These are phyloP conservation scores for Trichoderma semiorbis DNA, from an alignment of 2,329 filamentous ascomycete genomes.

Conservation along the genomic window DNA sequence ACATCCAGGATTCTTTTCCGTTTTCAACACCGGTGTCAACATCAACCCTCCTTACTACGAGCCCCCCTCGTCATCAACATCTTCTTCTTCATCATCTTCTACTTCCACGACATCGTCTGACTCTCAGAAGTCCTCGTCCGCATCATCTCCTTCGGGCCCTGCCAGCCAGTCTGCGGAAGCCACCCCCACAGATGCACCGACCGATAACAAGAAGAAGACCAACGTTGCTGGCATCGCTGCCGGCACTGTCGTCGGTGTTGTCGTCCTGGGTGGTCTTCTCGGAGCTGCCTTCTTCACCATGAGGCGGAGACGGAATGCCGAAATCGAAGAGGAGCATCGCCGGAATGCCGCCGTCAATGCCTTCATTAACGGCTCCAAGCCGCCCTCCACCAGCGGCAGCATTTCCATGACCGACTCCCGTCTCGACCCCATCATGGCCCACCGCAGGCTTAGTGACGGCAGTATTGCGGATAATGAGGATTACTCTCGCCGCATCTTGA, in stretches of 20 bases:
- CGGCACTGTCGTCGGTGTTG: conserved; percentile 80
- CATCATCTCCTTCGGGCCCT: conserved; percentile 20
- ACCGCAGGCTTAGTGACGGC: conserved; percentile 83
- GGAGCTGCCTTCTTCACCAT: conserved; percentile 72
- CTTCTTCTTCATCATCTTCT: conserved; percentile 23
- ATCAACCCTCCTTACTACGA: conserved; percentile 33
- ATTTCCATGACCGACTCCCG: conserved; percentile 77
- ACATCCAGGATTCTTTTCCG: conserved; percentile 34
- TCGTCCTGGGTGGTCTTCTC: conserved; percentile 62
- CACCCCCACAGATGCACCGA: conserved; percentile 21
- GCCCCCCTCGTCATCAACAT: conserved; percentile 19
- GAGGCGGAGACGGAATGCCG: conserved; percentile 69
- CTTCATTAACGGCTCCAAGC: conserved; percentile 65
- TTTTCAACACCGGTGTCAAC: conserved; percentile 50
- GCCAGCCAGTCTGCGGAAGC: conserved; percentile 25
- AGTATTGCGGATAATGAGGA: conserved; percentile 97
- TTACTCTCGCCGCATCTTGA: conserved; percentile 91
- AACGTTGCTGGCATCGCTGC: conserved; percentile 83
- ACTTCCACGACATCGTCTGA: neutral
- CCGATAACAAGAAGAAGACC: conserved; percentile 42
- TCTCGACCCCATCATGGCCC: conserved; percentile 80
- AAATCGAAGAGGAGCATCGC: conserved; percentile 80
- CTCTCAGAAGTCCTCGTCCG: neutral
- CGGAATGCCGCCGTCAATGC: conserved; percentile 75
- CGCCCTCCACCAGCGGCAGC: conserved; percentile 59